These are phyloP conservation scores for Cercospora janseana DNA, from an alignment of 2,329 filamentous ascomycete genomes.

Conservation along the genomic window DNA sequence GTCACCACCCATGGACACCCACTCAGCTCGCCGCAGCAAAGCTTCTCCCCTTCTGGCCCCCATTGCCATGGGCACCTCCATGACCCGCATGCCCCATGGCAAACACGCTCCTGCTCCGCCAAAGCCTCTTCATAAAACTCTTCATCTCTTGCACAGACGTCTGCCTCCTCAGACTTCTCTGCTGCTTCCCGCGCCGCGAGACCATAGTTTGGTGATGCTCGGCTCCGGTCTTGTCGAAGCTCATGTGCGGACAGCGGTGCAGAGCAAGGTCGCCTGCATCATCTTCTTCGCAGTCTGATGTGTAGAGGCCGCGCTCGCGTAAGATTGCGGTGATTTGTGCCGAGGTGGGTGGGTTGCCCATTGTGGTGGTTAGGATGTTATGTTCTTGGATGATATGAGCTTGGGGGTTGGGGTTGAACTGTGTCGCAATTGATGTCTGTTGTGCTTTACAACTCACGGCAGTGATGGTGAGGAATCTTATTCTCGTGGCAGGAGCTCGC, in stretches of 20 bases:
- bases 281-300: not conserved
- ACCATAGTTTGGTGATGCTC: too few species aligned
- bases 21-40: too few species aligned
- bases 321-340: not conserved
- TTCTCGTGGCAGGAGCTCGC: not conserved
- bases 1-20: too few species aligned
- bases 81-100: too few species aligned
- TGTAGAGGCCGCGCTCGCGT: not conserved
- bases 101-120: not conserved
- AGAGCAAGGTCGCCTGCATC: not conserved
- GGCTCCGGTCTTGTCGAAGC: not conserved
- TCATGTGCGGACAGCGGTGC: slow-evolving; percentile 2
- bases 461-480: too few species aligned
- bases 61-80: too few species aligned
- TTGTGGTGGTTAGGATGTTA: not conserved
- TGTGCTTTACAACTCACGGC: too few species aligned
- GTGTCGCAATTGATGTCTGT: too few species aligned
- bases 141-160: not conserved
- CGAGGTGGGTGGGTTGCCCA: not conserved
- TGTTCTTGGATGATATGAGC: not conserved
- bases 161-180: not conserved
- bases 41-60: too few species aligned
- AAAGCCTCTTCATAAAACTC: not conserved
- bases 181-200: too few species aligned
- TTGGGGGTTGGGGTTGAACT: not conserved